Evolutionary conservation across 2,329 filamentous ascomycete species (phyloP).

Genomic region (Ciborinia camelliae): DNA sequence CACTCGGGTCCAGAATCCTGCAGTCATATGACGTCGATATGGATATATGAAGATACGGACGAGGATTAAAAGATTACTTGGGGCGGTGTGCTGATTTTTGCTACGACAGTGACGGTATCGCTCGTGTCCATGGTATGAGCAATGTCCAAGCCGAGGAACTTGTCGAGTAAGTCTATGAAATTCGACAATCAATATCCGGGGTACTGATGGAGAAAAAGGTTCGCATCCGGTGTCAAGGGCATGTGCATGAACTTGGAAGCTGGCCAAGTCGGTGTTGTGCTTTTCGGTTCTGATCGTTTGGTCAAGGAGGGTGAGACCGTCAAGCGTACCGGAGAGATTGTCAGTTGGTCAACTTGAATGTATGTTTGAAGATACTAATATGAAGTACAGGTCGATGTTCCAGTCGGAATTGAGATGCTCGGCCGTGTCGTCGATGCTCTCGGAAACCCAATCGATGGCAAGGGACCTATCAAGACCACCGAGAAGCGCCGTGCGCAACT

Average conservation of each 20-base stretch:
- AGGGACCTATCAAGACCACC: slow-evolving; percentile 91
- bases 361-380: slow-evolving; percentile 22
- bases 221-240: slow-evolving; percentile 99
- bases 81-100: slow-evolving; percentile 26
- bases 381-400: slow-evolving; percentile 79
- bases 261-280: slow-evolving; percentile 99
- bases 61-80: not conserved
- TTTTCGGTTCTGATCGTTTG: slow-evolving; percentile 99
- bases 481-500: slow-evolving; percentile 95
- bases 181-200: slow-evolving; percentile 17
- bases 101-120: slow-evolving; percentile 91
- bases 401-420: slow-evolving; percentile 87
- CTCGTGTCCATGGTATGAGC: slow-evolving; percentile 99
- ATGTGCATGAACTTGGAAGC: slow-evolving; percentile 99
- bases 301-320: slow-evolving; percentile 99
- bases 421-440: slow-evolving; percentile 98
- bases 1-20: slow-evolving; percentile 5
- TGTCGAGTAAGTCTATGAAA: slow-evolving; percentile 76
- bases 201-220: slow-evolving; percentile 54
- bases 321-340: slow-evolving; percentile 99
- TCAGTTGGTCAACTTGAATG: slow-evolving; percentile 50
- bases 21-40: not conserved
- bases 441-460: slow-evolving; percentile 98
- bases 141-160: slow-evolving; percentile 99
- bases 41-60: not conserved